Evolutionary conservation across 495 filamentous ascomycete genomes (phyloP), one percentile per base, ranked within the genome.

Genomic region (Penicillium canariense): DNA sequence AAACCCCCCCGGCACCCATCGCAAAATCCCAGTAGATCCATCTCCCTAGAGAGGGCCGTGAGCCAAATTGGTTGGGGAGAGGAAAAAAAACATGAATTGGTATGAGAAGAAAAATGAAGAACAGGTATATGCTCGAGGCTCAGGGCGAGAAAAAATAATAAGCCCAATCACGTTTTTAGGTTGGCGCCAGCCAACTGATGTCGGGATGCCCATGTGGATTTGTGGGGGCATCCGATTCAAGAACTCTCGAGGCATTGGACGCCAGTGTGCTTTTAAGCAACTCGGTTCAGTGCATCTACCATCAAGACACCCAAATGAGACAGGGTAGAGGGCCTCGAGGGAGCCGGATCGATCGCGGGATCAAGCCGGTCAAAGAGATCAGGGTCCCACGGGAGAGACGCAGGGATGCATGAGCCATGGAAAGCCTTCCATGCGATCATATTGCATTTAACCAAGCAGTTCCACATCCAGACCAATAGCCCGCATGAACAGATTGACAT

Each of bases 401-500:
- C 38, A 25, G 38, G 10, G 10, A 42, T 23, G 10, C 11, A 25
- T 42, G 10, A 23, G 18, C 42, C n/a, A 20, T 5, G 11, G n/a
- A 28, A 18, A 30, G 15, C 26, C 14, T 10, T 15, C 14, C 14
- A 40, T 8, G 11, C 17, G 10, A 22, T 17, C 11, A 18, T 31
- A 30, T 47, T 35, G 14, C 30, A n/a, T 48, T 66, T 71, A 96
- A 66, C 88, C 87, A 58, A 98, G 84, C 54, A 97, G 76, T 61
- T 96, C 94, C 30, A 98, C 94, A 76, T 97, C 95, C 61, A 98
- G 79, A 4, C 94, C 95, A 69, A 98, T 97, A 48, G 93, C 94
- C 57, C 90, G 84, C 93, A 98, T 97, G 69, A 98, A 98, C 26
- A 98, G 75, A 70, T 98, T 97, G 59, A 98, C 95, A 66, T 96